A percentile compares a stretch with the other conserved stretches of the same genome.
phyloP scores from a whole-genome alignment of 2,329 filamentous ascomycete genomes.

The Microcyclosporella mali region DNA sequence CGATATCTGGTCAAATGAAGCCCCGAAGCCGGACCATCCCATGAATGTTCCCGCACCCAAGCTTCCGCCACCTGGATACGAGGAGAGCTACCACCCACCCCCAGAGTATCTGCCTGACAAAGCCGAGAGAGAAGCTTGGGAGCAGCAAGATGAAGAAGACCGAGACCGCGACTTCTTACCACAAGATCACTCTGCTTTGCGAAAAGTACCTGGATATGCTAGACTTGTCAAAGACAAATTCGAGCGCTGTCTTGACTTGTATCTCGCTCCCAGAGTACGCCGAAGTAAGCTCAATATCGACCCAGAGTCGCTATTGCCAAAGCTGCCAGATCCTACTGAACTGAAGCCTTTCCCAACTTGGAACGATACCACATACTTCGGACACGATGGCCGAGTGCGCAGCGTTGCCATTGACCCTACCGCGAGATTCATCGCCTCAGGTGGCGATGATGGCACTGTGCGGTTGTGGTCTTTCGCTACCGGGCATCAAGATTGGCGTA shows the following conservation, averaged over 20 bases:
- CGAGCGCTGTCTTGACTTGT: conserved; percentile 89
- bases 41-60: conserved; percentile 97
- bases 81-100: conserved; percentile 94
- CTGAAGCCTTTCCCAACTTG: conserved; percentile 91
- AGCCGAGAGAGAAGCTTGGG: conserved; percentile 78
- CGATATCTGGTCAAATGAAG: conserved; percentile 93
- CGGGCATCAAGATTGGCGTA: conserved; percentile 80
- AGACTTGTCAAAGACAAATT: conserved; percentile 92
- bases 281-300: conserved; percentile 97
- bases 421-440: conserved; percentile 80
- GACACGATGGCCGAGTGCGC: conserved; percentile 82
- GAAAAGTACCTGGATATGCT: conserved; percentile 87
- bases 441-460: conserved; percentile 89
- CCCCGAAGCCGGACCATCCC: conserved; percentile 70
- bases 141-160: conserved; percentile 81
- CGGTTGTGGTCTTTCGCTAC: conserved; percentile 84
- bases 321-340: conserved; percentile 87
- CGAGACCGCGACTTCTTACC: conserved; percentile 84
- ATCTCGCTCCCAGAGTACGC: conserved; percentile 84
- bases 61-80: conserved; percentile 84
- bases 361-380: conserved; percentile 78
- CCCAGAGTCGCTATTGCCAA: conserved; percentile 83
- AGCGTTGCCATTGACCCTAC: conserved; percentile 78
- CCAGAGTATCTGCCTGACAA: conserved; percentile 85
- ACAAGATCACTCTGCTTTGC: conserved; percentile 71